Percentiles rank a stretch among this genome's conserved stretches.
phyloP scores from a whole-genome alignment of 2,329 filamentous ascomycete genomes.

The Graphilbum ipis-grandicollis region DNA sequence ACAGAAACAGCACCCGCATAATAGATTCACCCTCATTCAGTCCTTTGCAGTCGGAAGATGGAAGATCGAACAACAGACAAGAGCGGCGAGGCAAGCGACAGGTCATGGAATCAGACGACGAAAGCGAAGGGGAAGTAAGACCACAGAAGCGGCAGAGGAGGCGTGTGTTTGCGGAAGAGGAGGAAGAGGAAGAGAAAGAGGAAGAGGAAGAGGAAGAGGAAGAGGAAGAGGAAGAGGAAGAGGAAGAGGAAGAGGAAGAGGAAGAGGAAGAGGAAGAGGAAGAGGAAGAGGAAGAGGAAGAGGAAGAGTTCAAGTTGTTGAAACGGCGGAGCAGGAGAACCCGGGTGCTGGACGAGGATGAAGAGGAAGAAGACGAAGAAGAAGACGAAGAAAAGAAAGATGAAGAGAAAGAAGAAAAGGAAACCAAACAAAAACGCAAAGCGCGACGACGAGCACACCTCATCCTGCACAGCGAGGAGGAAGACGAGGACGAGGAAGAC shows the following conservation, averaged over 20 bases:
- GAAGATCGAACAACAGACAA: not conserved
- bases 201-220: not conserved
- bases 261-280: not conserved
- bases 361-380: too few relatives aligned
- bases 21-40: slow-evolving; percentile 7
- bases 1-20: not conserved
- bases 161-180: not conserved
- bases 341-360: too few relatives aligned
- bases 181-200: not conserved
- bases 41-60: slow-evolving; percentile 1
- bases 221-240: not conserved
- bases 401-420: too few relatives aligned
- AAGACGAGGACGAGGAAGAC: too few relatives aligned
- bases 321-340: too few relatives aligned
- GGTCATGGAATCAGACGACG: slow-evolving; percentile 7
- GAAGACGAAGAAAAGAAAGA: too few relatives aligned
- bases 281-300: too few relatives aligned
- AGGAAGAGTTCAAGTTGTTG: too few relatives aligned
- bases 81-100: slow-evolving; percentile 5
- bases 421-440: too few relatives aligned
- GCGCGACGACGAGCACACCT: too few relatives aligned
- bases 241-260: not conserved
- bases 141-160: not conserved
- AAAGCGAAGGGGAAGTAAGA: too few relatives aligned
- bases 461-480: too few relatives aligned